Conservation (phyloP, 768 basidiomycete species). For the Mycena venus region DNA sequence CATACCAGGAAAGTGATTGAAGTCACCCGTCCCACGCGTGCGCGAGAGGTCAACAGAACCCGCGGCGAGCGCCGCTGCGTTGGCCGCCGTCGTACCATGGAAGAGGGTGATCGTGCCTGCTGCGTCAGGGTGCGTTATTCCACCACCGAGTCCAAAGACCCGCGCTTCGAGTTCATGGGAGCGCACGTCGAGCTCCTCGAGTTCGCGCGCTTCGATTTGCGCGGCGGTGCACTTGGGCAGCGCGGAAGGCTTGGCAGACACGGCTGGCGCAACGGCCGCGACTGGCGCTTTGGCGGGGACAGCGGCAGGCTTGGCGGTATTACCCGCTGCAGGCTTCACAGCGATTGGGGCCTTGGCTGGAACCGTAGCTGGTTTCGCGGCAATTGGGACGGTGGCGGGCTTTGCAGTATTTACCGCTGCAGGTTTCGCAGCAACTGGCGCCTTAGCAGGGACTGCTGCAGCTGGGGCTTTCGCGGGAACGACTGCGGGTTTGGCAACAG, state of each 20-base stretch:
- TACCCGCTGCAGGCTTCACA: too few relatives aligned
- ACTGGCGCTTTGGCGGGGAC: background rate
- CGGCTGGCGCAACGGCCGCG: background rate
- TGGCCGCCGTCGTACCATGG: background rate
- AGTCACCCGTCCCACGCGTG: background rate
- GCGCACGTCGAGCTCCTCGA: background rate
- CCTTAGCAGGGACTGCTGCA: too few relatives aligned
- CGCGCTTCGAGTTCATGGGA: slow-evolving; percentile 4
- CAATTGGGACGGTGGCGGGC: too few relatives aligned
- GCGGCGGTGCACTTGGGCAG: background rate
- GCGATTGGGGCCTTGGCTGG: too few relatives aligned
- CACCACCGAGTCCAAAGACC: too few relatives aligned
- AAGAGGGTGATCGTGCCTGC: background rate
- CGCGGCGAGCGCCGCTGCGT: background rate
- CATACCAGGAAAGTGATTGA: slow-evolving; percentile 6
- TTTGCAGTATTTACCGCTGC: too few relatives aligned
- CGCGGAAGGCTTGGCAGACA: background rate
- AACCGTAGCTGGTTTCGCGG: too few relatives aligned
- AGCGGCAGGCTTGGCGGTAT: background rate
- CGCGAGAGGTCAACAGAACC: background rate
- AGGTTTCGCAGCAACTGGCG: background rate
- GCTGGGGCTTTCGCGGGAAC: too few relatives aligned
- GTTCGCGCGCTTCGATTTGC: slow-evolving; percentile 1
- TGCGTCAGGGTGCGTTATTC: background rate
- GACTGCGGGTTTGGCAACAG: too few relatives aligned